phyloP scores from a whole-genome alignment of 192 early-diverging fungal genomes.

The Coemansia sp. region DNA sequence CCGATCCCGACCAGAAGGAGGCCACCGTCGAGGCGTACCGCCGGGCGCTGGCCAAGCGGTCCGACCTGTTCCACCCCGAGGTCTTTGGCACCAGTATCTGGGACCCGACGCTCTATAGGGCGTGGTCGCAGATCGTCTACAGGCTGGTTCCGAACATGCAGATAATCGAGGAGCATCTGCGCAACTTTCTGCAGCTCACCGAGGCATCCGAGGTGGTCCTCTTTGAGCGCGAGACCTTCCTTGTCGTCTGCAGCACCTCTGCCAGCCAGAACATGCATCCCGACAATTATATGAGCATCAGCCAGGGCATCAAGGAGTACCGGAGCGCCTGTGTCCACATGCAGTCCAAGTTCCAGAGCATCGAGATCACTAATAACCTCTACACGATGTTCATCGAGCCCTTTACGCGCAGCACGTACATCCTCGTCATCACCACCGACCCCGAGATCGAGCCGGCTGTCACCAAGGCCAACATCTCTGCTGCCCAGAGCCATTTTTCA shows the following conservation, averaged over 20 bases:
- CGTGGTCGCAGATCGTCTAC: conserved; percentile 97
- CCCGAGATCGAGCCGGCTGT: conserved; percentile 52
- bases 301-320: conserved; percentile 48
- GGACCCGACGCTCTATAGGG: conserved; percentile 58
- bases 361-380: conserved; percentile 78
- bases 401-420: conserved; percentile 57
- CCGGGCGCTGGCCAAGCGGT: conserved; percentile 26
- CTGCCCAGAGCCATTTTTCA: conserved; percentile 39
- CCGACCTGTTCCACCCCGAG: conserved; percentile 24
- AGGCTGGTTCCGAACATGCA: conserved; percentile 93
- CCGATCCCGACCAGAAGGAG: conserved; percentile 67
- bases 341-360: conserved; percentile 81
- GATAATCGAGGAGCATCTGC: conserved; percentile 74
- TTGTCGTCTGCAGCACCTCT: conserved; percentile 74
- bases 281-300: conserved; percentile 38
- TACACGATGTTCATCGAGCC: conserved; percentile 56
- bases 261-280: not conserved
- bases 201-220: conserved; percentile 95
- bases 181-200: conserved; percentile 77
- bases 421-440: conserved; percentile 50
- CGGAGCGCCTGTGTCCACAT: conserved; percentile 32
- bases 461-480: conserved; percentile 51
- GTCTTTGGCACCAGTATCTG: conserved; percentile 46
- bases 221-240: conserved; percentile 94
- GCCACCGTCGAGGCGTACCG: conserved; percentile 32